Percentiles rank a stretch among this genome's conserved stretches.
These are phyloP conservation scores for Irineochytrium annulatum DNA, from an alignment of 192 early-diverging fungal species.

Conservation along the genomic window DNA sequence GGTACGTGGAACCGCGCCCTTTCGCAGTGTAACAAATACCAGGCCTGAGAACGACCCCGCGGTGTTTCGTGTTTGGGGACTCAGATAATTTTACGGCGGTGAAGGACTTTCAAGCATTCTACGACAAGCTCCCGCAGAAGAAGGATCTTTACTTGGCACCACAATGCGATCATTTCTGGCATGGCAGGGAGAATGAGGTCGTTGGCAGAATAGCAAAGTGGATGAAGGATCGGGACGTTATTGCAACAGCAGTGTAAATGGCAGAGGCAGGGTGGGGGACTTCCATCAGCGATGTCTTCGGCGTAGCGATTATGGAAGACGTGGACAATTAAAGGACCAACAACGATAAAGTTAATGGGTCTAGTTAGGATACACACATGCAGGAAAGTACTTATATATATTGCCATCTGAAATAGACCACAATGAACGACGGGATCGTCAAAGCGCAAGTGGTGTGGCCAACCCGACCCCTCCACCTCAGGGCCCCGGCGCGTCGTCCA, in stretches of 20 bases:
- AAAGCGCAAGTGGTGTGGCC: neutral
- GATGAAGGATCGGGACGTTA: slow-evolving; percentile 6
- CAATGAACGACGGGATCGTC: neutral
- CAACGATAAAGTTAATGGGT: too few relatives aligned
- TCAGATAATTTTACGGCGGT: slow-evolving; percentile 17
- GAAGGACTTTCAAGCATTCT: slow-evolving; percentile 5
- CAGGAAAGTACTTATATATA: too few relatives aligned
- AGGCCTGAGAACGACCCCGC: neutral
- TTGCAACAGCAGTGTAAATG: slow-evolving; percentile 2
- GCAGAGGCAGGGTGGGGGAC: neutral
- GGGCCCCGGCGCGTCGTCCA: neutral
- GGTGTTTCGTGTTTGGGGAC: neutral
- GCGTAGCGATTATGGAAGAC: too few relatives aligned
- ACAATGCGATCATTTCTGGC: slow-evolving; percentile 23
- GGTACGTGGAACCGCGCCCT: neutral
- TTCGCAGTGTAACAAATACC: neutral
- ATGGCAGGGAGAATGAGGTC: slow-evolving; percentile 6
- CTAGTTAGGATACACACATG: too few relatives aligned
- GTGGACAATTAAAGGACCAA: too few relatives aligned
- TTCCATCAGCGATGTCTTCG: too few relatives aligned
- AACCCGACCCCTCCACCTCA: neutral
- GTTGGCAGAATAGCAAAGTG: slow-evolving; percentile 14
- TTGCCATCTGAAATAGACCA: too few relatives aligned
- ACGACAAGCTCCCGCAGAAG: neutral
- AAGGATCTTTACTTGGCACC: slow-evolving; percentile 1